These are phyloP conservation scores for Botrytis sinoallii DNA, from an alignment of 2,329 filamentous ascomycete genomes.

Conservation along the genomic window DNA sequence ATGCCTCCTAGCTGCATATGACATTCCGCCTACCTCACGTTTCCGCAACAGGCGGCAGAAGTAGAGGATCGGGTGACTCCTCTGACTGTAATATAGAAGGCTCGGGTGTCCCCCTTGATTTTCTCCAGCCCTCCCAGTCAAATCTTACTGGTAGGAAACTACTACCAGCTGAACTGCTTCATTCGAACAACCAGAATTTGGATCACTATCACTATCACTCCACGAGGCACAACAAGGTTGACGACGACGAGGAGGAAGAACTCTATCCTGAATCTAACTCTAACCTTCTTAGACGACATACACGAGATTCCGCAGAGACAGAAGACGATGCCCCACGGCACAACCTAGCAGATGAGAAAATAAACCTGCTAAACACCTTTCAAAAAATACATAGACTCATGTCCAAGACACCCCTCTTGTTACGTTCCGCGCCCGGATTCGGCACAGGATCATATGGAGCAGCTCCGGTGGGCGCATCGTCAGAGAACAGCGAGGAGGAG, in stretches of 20 bases:
- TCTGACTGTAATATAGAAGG: slow-evolving; percentile 16
- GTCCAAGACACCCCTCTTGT: slow-evolving; percentile 53
- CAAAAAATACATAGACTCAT: slow-evolving; percentile 35
- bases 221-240: slow-evolving; percentile 17
- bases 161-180: not conserved
- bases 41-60: slow-evolving; percentile 19
- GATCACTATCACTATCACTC: not conserved
- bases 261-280: slow-evolving; percentile 34
- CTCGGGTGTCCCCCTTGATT: slow-evolving; percentile 9
- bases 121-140: not conserved
- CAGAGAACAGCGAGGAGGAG: slow-evolving; percentile 39
- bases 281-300: slow-evolving; percentile 32
- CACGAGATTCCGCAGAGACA: slow-evolving; percentile 19
- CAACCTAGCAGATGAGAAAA: slow-evolving; percentile 18
- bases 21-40: slow-evolving; percentile 11
- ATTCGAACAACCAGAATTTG: not conserved
- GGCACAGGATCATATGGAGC: slow-evolving; percentile 61
- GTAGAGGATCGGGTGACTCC: slow-evolving; percentile 15
- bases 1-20: slow-evolving; percentile 20
- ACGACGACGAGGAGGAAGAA: slow-evolving; percentile 26
- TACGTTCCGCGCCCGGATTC: slow-evolving; percentile 58
- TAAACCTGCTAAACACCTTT: slow-evolving; percentile 25
- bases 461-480: slow-evolving; percentile 46
- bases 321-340: slow-evolving; percentile 24
- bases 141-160: not conserved